Conservation (phyloP, 192 early-diverging fungal genomes). For the Rhizophagus clarus region DNA sequence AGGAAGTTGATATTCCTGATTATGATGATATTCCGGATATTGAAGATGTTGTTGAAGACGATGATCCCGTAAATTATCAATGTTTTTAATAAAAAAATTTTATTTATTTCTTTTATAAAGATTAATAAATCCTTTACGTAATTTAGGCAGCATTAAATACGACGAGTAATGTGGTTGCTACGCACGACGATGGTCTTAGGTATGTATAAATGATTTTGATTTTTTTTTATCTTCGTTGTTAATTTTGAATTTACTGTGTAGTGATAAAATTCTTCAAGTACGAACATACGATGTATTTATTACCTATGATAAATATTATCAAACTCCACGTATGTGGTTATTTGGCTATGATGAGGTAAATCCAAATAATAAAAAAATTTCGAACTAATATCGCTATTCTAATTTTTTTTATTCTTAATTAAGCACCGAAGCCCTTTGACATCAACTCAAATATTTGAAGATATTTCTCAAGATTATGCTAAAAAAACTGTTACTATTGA, state of each 20-base stretch:
- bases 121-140: neutral
- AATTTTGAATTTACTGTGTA: constrained; percentile 28
- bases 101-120: neutral
- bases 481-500: constrained; percentile 99
- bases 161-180: constrained; percentile 29
- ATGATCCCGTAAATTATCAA: constrained; percentile 62
- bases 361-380: neutral
- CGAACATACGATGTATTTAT: constrained; percentile 99
- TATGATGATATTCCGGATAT: constrained; percentile 93
- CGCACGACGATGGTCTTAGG: constrained; percentile 35
- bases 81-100: neutral
- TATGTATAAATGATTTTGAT: constrained; percentile 13
- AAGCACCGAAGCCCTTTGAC: constrained; percentile 79
- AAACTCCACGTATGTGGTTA: constrained; percentile 96
- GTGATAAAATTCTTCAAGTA: constrained; percentile 83
- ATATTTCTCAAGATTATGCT: constrained; percentile 98
- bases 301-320: constrained; percentile 99
- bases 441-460: constrained; percentile 92
- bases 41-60: constrained; percentile 77
- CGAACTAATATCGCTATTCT: neutral
- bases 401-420: constrained; percentile 6
- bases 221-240: neutral
- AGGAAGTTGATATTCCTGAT: constrained; percentile 78
- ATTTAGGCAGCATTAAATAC: constrained; percentile 41
- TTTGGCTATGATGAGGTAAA: constrained; percentile 94